These are phyloP conservation scores for Pleomassaria siparia DNA, from an alignment of 2,329 filamentous ascomycete species.

Conservation along the genomic window DNA sequence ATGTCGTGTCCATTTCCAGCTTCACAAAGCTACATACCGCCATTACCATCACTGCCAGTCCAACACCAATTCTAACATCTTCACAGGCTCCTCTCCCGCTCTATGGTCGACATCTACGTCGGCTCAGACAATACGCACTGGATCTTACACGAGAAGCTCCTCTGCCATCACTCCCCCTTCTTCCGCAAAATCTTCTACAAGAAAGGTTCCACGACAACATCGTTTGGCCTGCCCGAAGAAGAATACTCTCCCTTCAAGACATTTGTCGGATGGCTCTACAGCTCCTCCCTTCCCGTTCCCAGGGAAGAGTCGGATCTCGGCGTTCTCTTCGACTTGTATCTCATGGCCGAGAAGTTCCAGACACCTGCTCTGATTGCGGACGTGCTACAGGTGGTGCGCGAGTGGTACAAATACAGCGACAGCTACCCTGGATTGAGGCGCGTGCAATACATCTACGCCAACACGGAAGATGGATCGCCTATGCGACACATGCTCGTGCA, in stretches of 20 bases:
- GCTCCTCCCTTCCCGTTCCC: constrained; percentile 49
- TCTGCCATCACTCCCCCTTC: constrained; percentile 57
- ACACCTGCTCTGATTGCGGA: constrained; percentile 52
- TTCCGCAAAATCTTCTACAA: constrained; percentile 56
- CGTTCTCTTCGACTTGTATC: constrained; percentile 56
- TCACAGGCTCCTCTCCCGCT: constrained; percentile 54
- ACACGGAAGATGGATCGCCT: constrained; percentile 49
- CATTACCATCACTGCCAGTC: neutral
- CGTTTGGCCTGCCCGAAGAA: constrained; percentile 55
- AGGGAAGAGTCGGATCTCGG: constrained; percentile 54
- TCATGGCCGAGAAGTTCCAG: constrained; percentile 56
- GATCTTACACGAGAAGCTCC: constrained; percentile 58
- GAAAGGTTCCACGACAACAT: constrained; percentile 34
- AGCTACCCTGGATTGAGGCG: constrained; percentile 55
- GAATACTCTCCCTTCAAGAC: constrained; percentile 55
- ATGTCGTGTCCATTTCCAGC: neutral
- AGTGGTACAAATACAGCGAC: constrained; percentile 56
- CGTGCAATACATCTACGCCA: constrained; percentile 56
- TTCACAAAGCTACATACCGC: neutral
- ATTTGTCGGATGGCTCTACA: constrained; percentile 59
- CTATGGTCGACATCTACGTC: constrained; percentile 60
- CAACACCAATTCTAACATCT: neutral
- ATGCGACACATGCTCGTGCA: constrained; percentile 55
- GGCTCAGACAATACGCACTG: constrained; percentile 57
- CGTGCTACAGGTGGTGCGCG: constrained; percentile 52